A percentile compares a stretch with the other conserved stretches of the same genome.
Conservation (phyloP, 1,139 yeast species). For the Ogataea hybrid region DNA sequence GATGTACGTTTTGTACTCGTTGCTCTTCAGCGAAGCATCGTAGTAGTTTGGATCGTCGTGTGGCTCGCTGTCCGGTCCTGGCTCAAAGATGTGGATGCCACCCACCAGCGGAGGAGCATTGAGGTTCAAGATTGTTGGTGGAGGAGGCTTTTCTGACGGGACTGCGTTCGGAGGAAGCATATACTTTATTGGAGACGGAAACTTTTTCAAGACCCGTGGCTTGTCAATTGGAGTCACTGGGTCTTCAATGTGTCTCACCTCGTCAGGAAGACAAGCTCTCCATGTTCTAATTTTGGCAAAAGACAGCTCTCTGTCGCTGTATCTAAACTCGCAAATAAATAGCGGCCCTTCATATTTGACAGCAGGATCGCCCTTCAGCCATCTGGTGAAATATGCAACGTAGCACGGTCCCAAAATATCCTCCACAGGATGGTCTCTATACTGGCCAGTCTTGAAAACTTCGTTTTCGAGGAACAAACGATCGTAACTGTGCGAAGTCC, state of each 20-base stretch:
- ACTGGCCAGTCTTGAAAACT: conserved; percentile 95
- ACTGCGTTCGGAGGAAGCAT: conserved; percentile 73
- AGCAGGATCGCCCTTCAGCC: conserved; percentile 94
- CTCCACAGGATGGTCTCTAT: conserved; percentile 86
- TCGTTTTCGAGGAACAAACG: conserved; percentile 88
- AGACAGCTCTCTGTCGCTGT: conserved; percentile 84
- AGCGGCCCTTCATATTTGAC: conserved; percentile 76
- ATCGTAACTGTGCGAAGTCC: conserved; percentile 91
- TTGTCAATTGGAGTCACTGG: conserved; percentile 67
- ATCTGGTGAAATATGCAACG: conserved; percentile 91
- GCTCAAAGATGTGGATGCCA: conserved; percentile 75
- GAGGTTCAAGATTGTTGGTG: conserved; percentile 74
- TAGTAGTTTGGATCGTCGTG: conserved; percentile 81
- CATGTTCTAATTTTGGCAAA: conserved; percentile 96
- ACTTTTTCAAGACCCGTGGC: conserved; percentile 65
- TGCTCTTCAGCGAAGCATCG: conserved; percentile 33
- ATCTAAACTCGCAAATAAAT: conserved; percentile 92
- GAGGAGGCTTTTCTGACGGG: conserved; percentile 73
- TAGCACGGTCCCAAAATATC: conserved; percentile 93
- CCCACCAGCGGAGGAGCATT: conserved; percentile 94
- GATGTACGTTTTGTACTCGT: conserved; percentile 29
- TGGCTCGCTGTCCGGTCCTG: conserved; percentile 43
- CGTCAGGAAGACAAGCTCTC: conserved; percentile 98
- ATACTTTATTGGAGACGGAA: conserved; percentile 80
- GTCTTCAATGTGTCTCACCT: conserved; percentile 82